These are phyloP conservation scores for Datura wrightii DNA, from an alignment of 257 asterid species.

Conservation along the genomic window DNA sequence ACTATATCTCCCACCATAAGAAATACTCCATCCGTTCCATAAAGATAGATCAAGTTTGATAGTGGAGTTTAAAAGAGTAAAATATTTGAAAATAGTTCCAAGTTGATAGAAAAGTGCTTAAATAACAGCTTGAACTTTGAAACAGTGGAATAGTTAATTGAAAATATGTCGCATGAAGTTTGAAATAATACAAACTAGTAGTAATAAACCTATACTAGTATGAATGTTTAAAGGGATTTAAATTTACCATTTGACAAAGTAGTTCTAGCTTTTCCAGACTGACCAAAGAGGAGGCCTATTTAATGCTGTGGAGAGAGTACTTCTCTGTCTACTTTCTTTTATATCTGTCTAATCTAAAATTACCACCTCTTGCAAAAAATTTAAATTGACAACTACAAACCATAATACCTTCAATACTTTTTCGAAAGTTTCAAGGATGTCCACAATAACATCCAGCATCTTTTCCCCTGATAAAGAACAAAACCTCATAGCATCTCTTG, in stretches of 20 bases:
- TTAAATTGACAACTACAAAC: background rate
- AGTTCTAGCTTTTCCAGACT: background rate
- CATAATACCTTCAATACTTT: constrained; percentile 67
- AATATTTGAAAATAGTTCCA: background rate
- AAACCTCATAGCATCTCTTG: constrained; percentile 33
- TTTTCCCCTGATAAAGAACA: constrained; percentile 58
- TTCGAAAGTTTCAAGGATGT: constrained; percentile 80
- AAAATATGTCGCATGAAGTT: background rate
- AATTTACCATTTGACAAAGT: background rate
- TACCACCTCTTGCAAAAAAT: background rate
- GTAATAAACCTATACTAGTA: background rate
- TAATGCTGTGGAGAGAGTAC: background rate
- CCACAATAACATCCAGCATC: constrained; percentile 59
- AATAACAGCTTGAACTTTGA: background rate
- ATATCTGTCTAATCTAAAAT: background rate
- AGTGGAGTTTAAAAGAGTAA: background rate
- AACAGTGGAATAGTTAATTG: background rate
- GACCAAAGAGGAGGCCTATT: background rate
- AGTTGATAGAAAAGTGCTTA: background rate
- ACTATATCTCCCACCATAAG: background rate
- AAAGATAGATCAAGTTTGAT: too few species aligned
- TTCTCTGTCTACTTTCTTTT: background rate
- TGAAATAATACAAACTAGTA: background rate
- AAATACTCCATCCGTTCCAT: background rate
- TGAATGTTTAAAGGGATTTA: background rate